These are phyloP conservation scores for Quercus suber DNA, from an alignment of 306 rosid species.

Conservation along the genomic window DNA sequence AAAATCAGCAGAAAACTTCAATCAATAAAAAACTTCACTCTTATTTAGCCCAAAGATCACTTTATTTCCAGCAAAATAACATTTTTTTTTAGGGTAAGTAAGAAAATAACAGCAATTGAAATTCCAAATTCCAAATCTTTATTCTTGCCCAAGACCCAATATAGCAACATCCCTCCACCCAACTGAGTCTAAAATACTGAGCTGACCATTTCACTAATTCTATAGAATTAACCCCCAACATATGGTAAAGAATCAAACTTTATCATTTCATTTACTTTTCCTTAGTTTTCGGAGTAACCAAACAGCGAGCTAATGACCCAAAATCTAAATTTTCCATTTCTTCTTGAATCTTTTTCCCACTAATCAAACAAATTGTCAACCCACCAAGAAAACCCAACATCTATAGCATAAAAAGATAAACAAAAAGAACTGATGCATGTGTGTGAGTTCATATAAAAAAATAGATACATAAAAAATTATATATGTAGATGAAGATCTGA, in stretches of 20 bases:
- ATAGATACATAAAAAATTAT: not conserved
- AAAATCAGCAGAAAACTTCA: not conserved
- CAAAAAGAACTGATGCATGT: not conserved
- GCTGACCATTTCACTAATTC: not conserved
- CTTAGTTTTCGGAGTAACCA: constrained; percentile 5
- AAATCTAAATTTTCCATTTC: not conserved
- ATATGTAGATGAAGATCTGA: constrained; percentile 25
- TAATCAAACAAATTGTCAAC: not conserved
- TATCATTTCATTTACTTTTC: not conserved
- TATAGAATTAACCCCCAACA: not conserved
- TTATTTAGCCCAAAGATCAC: not conserved
- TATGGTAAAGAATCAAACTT: not conserved
- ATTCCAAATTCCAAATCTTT: not conserved
- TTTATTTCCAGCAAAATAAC: not conserved
- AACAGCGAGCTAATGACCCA: not conserved
- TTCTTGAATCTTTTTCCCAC: not conserved
- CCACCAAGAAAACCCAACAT: not conserved
- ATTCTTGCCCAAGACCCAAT: not conserved
- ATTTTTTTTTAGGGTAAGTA: too few species aligned
- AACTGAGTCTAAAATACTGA: not conserved
- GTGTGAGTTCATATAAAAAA: not conserved
- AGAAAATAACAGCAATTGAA: not conserved
- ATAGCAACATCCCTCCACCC: not conserved
- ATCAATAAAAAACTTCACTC: not conserved
- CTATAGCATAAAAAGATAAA: not conserved